A percentile compares a stretch with the other conserved stretches of the same genome.
Evolutionary conservation across 441 rosid species (phyloP).

Genomic region (Syzygium malaccense): DNA sequence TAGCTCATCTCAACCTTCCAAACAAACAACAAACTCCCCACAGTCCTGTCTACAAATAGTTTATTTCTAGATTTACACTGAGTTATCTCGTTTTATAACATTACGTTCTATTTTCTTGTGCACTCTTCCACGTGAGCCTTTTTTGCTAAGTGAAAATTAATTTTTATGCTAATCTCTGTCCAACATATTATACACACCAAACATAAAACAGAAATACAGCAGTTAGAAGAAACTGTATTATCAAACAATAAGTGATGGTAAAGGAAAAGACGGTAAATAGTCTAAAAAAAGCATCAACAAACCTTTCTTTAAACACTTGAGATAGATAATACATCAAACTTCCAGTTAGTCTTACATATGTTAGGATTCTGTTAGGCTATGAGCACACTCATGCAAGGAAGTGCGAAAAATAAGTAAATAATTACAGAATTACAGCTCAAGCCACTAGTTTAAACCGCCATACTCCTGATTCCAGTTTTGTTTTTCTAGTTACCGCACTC

Average conservation of each 20-base stretch:
- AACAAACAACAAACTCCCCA: background rate
- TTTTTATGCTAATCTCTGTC: background rate
- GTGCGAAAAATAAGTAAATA: background rate
- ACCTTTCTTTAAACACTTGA: background rate
- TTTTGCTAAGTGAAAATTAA: background rate
- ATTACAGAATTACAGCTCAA: background rate
- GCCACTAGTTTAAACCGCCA: background rate
- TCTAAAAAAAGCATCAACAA: background rate
- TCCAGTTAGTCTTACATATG: background rate
- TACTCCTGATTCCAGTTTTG: background rate
- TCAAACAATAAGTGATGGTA: background rate
- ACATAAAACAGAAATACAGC: background rate
- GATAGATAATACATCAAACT: background rate
- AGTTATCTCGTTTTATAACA: background rate
- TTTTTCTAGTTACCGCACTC: background rate
- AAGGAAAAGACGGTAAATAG: background rate
- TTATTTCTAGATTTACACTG: background rate
- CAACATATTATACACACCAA: background rate
- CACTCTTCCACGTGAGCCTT: background rate
- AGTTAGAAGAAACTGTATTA: background rate
- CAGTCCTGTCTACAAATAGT: background rate
- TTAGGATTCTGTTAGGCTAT: background rate
- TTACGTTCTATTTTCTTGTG: background rate
- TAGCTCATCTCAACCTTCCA: background rate
- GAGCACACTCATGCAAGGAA: background rate